Base-by-base conservation (phyloP, 352 stramenopile genomes). In the Phytophthora citricola region DNA sequence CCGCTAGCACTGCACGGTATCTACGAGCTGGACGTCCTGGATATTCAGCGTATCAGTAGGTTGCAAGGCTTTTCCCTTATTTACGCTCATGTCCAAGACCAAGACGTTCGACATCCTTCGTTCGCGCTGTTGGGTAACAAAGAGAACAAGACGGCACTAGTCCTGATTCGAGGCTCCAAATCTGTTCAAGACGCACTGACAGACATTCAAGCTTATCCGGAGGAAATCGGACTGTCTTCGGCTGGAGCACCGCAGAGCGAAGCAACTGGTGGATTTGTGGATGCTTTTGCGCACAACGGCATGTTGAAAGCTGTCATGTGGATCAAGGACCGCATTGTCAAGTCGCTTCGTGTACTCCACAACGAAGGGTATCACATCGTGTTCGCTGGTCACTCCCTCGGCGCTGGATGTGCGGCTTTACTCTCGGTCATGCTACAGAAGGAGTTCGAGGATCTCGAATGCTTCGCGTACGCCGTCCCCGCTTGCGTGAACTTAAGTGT, bases 231-330 rank as follows among this genome's bases (percentile, higher is more conserved):
- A 1, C 31, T 81, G 48, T 64, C 83, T 29, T 78, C 73, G 5
- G 78, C 73, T 38, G 52, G 68, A 49, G 74, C 69, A 12, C 57
- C 75, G 27, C 63, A 71, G 4, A 79, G 71, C 32, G 79, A 91
- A 26, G 69, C 76, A 20, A 76, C 71, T 8, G 85, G 84, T 46
- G 87, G 87, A 1, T 92, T 93, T 73, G 84, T 95, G 11, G 87
- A 95, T 53, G 85, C 87, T 8, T 96, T 94, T 50, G 88, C 88
- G 1, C 88, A 96, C 53, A 93, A 94, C 53, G 88, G 88, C 0
- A 96, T 96, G 86, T 56, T 93, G 7, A 91, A 93, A 62, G 85
- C 88, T 22, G 86, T 89, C 10, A 90, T 93, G 82, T 94, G 86
- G 87, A 93, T 96, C 46, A 96, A 93, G 43, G 81, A 93, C 17